phyloP scores from a whole-genome alignment of 805 yeast genomes.

The Starmerella riodocensis region DNA sequence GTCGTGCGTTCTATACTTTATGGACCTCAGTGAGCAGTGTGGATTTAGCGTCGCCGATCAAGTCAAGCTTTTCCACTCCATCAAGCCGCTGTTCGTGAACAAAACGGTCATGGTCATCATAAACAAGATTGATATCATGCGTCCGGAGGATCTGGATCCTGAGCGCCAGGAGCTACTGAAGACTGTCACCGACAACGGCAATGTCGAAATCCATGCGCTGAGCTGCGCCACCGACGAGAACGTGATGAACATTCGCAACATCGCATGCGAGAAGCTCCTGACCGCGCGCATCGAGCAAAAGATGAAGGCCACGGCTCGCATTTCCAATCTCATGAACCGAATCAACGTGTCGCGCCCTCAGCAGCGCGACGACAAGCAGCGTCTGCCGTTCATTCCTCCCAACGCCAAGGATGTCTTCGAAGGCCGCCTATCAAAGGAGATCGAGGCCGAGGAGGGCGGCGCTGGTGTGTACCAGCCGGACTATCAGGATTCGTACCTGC shows the following conservation, averaged over 20 bases:
- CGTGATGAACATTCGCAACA: slow-evolving; percentile 88
- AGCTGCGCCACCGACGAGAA: slow-evolving; percentile 92
- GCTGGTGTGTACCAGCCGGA: slow-evolving; percentile 96
- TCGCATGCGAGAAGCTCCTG: slow-evolving; percentile 91
- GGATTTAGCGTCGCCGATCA: slow-evolving; percentile 96
- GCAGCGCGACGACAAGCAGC: slow-evolving; percentile 64
- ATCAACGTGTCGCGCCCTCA: slow-evolving; percentile 89
- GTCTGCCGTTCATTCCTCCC: slow-evolving; percentile 76
- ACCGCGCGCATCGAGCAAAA: slow-evolving; percentile 95
- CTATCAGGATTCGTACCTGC: slow-evolving; percentile 77
- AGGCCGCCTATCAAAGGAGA: slow-evolving; percentile 66
- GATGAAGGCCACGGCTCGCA: slow-evolving; percentile 82
- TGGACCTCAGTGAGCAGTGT: slow-evolving; percentile 98
- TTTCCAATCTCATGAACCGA: slow-evolving; percentile 78
- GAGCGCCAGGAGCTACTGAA: slow-evolving; percentile 61
- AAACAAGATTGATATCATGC: slow-evolving; percentile 86
- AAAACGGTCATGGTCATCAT: slow-evolving; percentile 90
- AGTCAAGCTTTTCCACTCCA: slow-evolving; percentile 90
- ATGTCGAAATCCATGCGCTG: slow-evolving; percentile 83
- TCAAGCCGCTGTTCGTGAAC: slow-evolving; percentile 94
- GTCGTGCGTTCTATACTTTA: slow-evolving; percentile 89
- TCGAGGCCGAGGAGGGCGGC: slow-evolving; percentile 93
- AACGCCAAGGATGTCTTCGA: slow-evolving; percentile 61
- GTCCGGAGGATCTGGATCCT: slow-evolving; percentile 66
- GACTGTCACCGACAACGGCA: slow-evolving; percentile 43